phyloP scores from a whole-genome alignment of 805 yeast species.

The Spathaspora sp. region DNA sequence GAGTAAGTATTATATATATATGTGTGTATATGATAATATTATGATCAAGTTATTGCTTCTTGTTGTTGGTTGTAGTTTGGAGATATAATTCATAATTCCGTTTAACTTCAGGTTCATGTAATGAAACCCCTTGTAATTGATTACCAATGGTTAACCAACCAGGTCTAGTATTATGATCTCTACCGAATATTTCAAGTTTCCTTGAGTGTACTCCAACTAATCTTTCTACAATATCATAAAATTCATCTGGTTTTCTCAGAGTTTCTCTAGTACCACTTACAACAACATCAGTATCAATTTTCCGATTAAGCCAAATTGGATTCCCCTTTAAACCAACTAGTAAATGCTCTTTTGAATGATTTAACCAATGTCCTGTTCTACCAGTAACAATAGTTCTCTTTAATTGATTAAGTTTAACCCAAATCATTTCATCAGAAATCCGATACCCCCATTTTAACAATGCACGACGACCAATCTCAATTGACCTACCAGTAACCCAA shows the following conservation, averaged over 20 bases:
- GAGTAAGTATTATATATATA: neutral
- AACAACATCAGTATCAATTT: conserved; percentile 70
- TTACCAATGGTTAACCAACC: conserved; percentile 93
- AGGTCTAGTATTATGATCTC: conserved; percentile 78
- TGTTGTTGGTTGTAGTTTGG: conserved; percentile 1
- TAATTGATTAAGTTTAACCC: conserved; percentile 90
- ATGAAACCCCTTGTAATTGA: conserved; percentile 58
- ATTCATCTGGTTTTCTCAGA: conserved; percentile 87
- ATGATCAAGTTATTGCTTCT: neutral
- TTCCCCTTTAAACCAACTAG: conserved; percentile 82
- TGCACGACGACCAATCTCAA: conserved; percentile 81
- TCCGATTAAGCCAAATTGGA: conserved; percentile 65
- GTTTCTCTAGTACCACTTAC: conserved; percentile 87
- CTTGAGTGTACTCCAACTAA: conserved; percentile 73
- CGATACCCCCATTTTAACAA: conserved; percentile 79
- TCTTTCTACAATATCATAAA: conserved; percentile 80
- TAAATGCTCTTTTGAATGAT: conserved; percentile 90
- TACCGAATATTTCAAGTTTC: conserved; percentile 85
- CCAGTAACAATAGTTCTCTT: conserved; percentile 91
- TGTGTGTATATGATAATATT: neutral
- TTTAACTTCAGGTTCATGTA: conserved; percentile 57
- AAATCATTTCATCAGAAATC: conserved; percentile 74
- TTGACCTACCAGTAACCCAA: conserved; percentile 96
- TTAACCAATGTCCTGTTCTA: conserved; percentile 95
- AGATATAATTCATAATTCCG: conserved; percentile 30